Conservation (phyloP, 2,329 filamentous ascomycete genomes). For the Sclerotiophoma versabilis region DNA sequence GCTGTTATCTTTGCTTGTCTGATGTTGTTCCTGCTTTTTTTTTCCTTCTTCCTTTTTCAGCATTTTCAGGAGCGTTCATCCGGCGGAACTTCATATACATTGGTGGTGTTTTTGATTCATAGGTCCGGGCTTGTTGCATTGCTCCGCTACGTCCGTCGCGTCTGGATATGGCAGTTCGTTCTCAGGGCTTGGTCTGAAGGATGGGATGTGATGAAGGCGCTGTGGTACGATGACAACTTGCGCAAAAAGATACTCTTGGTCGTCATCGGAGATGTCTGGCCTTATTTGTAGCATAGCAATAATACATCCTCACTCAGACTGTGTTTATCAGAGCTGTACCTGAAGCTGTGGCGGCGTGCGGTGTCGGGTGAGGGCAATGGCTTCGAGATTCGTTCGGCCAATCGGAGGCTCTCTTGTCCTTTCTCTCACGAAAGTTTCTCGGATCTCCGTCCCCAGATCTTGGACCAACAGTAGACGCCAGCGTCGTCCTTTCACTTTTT, state of each 20-base stretch:
- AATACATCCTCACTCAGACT: conserved; percentile 21
- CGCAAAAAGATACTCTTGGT: not conserved
- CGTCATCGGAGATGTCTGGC: not conserved
- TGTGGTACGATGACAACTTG: not conserved
- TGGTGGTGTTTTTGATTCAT: conserved; percentile 34
- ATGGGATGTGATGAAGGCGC: not conserved
- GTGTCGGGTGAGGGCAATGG: conserved; percentile 25
- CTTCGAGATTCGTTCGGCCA: not conserved
- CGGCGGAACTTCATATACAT: conserved; percentile 39
- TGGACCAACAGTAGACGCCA: conserved; percentile 32
- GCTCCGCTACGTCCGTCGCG: conserved; percentile 4
- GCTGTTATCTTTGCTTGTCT: not conserved
- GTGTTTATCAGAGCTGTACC: not conserved
- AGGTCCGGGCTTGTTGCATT: conserved; percentile 14
- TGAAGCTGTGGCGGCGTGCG: conserved; percentile 3
- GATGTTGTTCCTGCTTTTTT: not conserved
- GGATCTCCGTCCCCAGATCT: conserved; percentile 36
- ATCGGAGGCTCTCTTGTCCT: not conserved
- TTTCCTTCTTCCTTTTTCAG: conserved; percentile 23
- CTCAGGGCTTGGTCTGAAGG: not conserved
- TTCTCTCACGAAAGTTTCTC: conserved; percentile 5
- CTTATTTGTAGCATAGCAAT: conserved; percentile 26
- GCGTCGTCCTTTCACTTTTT: conserved; percentile 36
- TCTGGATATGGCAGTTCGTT: conserved; percentile 27
- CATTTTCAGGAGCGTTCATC: conserved; percentile 48